These are phyloP conservation scores for Williopsis jadinii DNA, from an alignment of 1,139 yeast species.

Conservation along the genomic window DNA sequence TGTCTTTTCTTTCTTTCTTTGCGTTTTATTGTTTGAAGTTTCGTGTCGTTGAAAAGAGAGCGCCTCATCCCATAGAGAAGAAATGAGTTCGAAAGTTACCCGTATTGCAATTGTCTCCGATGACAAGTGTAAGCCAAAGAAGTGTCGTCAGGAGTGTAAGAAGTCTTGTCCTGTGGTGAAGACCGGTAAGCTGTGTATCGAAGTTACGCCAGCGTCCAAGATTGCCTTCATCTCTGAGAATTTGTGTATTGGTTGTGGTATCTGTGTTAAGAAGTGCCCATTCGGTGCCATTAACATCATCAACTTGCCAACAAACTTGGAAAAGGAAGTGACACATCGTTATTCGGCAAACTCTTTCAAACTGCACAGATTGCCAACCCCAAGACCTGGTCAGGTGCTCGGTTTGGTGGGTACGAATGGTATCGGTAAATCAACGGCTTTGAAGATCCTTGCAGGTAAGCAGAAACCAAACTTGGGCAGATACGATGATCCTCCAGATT, in stretches of 20 bases:
- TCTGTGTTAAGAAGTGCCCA: constrained; percentile 97
- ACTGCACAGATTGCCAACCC: constrained; percentile 93
- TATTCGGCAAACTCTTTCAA: constrained; percentile 97
- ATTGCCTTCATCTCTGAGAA: constrained; percentile 95
- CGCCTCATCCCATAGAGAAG: too few species aligned
- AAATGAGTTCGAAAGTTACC: constrained; percentile 52
- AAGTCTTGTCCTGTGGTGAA: constrained; percentile 96
- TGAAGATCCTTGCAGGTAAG: constrained; percentile 96
- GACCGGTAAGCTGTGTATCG: constrained; percentile 96
- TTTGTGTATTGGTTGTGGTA: constrained; percentile 98
- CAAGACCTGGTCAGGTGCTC: constrained; percentile 97
- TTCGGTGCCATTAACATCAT: constrained; percentile 94
- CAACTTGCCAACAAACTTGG: constrained; percentile 92
- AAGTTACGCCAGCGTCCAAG: constrained; percentile 83
- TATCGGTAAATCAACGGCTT: constrained; percentile 98
- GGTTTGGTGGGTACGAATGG: constrained; percentile 99
- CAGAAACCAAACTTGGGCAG: constrained; percentile 95
- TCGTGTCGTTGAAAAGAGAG: too few species aligned
- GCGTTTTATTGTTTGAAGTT: too few species aligned
- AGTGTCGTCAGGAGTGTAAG: constrained; percentile 97
- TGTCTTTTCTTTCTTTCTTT: too few species aligned
- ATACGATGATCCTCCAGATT: constrained; percentile 92
- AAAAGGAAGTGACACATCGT: constrained; percentile 88
- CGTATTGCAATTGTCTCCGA: constrained; percentile 93
- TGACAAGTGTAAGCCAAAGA: constrained; percentile 96